Percentiles rank a stretch among this genome's conserved stretches.
Conservation (phyloP, 495 filamentous ascomycete species). For the Usnea hakonensis region DNA sequence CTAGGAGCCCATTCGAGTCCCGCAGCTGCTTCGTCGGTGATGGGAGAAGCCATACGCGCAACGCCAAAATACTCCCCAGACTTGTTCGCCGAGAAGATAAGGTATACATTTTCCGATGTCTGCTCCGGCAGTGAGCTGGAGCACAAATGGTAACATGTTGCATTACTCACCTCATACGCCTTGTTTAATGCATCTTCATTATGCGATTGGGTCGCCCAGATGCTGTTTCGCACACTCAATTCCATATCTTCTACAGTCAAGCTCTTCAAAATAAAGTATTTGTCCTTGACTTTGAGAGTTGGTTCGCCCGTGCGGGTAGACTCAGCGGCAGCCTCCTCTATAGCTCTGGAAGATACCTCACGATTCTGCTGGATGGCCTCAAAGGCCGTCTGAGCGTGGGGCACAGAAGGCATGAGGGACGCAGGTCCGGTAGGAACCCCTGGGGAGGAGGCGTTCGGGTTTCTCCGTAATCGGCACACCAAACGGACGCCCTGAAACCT, state of each 20-base stretch:
- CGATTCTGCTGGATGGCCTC: conserved; percentile 21
- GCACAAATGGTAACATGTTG: neutral
- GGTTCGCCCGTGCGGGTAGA: conserved; percentile 18
- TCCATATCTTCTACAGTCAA: conserved; percentile 92
- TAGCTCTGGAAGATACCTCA: conserved; percentile 24
- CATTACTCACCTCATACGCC: conserved; percentile 65
- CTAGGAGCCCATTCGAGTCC: conserved; percentile 56
- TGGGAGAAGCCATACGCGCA: conserved; percentile 82
- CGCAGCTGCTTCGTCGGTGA: conserved; percentile 64
- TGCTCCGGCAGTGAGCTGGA: conserved; percentile 29
- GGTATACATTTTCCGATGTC: conserved; percentile 80
- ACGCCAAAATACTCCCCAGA: conserved; percentile 98
- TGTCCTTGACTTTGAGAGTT: conserved; percentile 44
- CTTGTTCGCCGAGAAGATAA: conserved; percentile 96
- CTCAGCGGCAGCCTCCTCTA: conserved; percentile 19
- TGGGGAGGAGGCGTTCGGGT: conserved; percentile 38
- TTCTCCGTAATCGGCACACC: conserved; percentile 83
- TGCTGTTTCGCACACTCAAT: conserved; percentile 73
- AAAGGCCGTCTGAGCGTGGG: conserved; percentile 23
- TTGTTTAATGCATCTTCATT: conserved; percentile 80
- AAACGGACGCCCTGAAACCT: conserved; percentile 79
- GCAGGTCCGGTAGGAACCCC: conserved; percentile 50
- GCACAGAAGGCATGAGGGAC: conserved; percentile 24
- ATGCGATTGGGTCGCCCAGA: conserved; percentile 93
- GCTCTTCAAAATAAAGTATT: conserved; percentile 91